Base-by-base conservation (phyloP, 73 alveolate genomes). In the Strombidium stylifer region DNA sequence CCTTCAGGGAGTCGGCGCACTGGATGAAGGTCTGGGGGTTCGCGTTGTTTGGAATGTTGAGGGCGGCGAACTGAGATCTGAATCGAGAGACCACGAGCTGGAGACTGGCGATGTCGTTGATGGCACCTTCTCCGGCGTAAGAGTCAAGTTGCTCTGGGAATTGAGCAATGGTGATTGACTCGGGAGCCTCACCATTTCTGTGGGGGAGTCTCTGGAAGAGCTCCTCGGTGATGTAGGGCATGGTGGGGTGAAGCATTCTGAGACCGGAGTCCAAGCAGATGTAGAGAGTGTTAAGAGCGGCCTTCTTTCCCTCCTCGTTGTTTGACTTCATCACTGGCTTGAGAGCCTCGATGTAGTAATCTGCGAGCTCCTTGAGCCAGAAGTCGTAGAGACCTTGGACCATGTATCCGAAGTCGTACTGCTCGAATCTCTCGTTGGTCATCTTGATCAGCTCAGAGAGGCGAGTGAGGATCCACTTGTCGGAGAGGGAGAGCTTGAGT, bases 181-280 rank as follows among this genome's bases (percentile, higher is more conserved):
- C 94, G 12, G 81, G 86, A 51, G 74, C 83, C 61, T 69, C 69
- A 10, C 44, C 60, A 19, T 58, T 47, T 52, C 64, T 52, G 34
- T 77, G 87, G 11, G 99, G 99, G 39, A 95, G 87, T 70, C 98
- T 81, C 70, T 97, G 97, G 82, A 87, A 97, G 42, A 96, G 88
- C 81, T 96, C 99, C 84, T 96, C 98, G 6, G 97, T 86, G 49
- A 95, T 52, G 70, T 80, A 93, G 11, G 98, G 98, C 92, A 93
- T 94, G 84, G 92, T 86, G 26, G 99, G 99, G 84, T 94, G 99
- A 37, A 94, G 69, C 31, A 94, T 81, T 62, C 93, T 85, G 40
- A 91, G 66, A 10, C 94, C 92, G 36, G 45, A 49, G 69, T 94
- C 99, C 25, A 94, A 53, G 39, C 75, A 82, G 41, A 74, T 55